These are phyloP conservation scores for Naganishia liquefaciens DNA, from an alignment of 1,284 basidiomycete species.

Conservation along the genomic window DNA sequence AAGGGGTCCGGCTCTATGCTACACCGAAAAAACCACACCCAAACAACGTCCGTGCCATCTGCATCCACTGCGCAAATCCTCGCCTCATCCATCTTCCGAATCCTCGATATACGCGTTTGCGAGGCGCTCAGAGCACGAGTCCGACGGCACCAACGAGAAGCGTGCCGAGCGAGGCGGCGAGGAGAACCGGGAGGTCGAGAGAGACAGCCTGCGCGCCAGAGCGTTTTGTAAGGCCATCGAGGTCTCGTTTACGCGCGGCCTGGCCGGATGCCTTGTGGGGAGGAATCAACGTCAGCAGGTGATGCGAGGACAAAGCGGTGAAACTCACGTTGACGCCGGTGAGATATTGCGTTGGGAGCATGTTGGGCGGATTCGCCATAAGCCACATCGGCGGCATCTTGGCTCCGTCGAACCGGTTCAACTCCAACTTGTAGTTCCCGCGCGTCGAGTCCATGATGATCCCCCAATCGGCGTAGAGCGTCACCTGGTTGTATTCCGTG, in stretches of 20 bases:
- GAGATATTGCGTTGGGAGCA: constrained; percentile 53
- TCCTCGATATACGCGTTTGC: neutral
- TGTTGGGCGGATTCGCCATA: constrained; percentile 52
- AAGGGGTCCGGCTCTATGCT: neutral
- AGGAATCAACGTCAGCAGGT: neutral
- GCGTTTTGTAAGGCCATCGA: constrained; percentile 10
- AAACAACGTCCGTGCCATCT: neutral
- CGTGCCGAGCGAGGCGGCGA: neutral
- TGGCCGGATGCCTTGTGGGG: constrained; percentile 18
- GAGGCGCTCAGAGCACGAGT: neutral
- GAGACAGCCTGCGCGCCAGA: neutral
- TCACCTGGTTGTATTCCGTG: constrained; percentile 70
- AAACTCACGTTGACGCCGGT: constrained; percentile 51
- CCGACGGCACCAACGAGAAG: constrained; percentile 11
- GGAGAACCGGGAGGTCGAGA: neutral
- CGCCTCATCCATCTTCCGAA: neutral
- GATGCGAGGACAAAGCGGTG: too few relatives aligned
- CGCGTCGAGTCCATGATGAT: constrained; percentile 47
- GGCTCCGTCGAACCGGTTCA: constrained; percentile 52
- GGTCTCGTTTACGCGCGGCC: constrained; percentile 20
- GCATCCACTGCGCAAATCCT: neutral
- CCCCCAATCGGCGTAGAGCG: constrained; percentile 50
- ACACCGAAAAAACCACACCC: neutral
- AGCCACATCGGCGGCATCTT: constrained; percentile 53
- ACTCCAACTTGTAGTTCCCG: constrained; percentile 45